A percentile compares a stretch with the other conserved stretches of the same genome.
Conservation (phyloP, 83 land plant species). For the Picea abies region DNA sequence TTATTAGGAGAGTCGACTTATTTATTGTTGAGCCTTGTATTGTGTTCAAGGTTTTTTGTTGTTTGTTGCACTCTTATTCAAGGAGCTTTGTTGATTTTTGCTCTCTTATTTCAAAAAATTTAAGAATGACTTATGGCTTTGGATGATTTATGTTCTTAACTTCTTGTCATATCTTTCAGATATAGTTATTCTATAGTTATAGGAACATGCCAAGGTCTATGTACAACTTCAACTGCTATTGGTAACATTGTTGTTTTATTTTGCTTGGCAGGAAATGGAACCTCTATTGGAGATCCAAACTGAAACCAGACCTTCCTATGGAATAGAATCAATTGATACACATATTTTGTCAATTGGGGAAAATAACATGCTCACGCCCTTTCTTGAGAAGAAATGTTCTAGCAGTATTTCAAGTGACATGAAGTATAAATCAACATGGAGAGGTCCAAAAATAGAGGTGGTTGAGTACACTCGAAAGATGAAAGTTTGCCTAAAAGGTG, state of each 20-base stretch:
- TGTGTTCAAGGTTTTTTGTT: no score
- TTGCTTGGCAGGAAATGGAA: conserved; percentile 4
- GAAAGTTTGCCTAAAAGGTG: neutral
- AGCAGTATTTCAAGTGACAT: neutral
- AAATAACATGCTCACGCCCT: conserved; percentile 5
- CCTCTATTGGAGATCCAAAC: neutral
- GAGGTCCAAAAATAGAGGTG: neutral
- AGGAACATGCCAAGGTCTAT: no score
- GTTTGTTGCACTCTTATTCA: no score
- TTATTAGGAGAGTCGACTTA: no score
- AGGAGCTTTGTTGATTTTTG: no score
- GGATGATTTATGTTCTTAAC: no score
- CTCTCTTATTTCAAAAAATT: no score
- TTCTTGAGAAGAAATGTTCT: neutral
- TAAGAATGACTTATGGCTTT: no score
- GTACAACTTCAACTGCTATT: no score
- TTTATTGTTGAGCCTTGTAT: no score
- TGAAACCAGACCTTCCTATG: neutral
- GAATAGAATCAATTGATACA: neutral
- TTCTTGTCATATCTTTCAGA: no score
- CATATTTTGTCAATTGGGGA: conserved; percentile 10
- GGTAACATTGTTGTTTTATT: neutral
- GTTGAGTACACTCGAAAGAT: neutral
- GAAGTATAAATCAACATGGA: neutral
- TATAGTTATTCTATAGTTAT: no score